phyloP scores from a whole-genome alignment of 805 yeast species.

The Kodamaea restingae region DNA sequence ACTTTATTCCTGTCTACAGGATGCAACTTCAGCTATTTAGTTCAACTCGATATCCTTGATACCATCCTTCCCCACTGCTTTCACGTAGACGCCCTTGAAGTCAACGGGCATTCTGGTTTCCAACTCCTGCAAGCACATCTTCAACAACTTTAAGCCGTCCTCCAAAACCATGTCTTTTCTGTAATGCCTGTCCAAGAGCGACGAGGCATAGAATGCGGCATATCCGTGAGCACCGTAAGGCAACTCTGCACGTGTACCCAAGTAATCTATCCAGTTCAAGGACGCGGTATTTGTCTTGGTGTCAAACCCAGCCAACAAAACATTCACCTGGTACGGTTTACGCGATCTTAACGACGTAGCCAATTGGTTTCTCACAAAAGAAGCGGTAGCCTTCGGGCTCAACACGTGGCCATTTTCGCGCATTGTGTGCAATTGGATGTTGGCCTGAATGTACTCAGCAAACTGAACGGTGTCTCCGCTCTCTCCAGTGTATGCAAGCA shows the following conservation, averaged over 20 bases:
- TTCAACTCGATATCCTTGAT: slow-evolving; percentile 37
- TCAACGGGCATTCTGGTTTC: slow-evolving; percentile 86
- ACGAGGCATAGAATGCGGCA: slow-evolving; percentile 92
- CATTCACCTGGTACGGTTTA: slow-evolving; percentile 91
- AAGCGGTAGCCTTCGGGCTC: slow-evolving; percentile 80
- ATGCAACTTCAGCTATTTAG: neutral
- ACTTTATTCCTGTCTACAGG: neutral
- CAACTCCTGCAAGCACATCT: slow-evolving; percentile 73
- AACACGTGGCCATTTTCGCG: slow-evolving; percentile 75
- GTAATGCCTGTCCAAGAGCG: slow-evolving; percentile 88
- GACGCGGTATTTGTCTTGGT: slow-evolving; percentile 53
- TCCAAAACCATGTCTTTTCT: slow-evolving; percentile 67
- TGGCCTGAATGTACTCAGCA: slow-evolving; percentile 92
- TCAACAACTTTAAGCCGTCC: slow-evolving; percentile 74
- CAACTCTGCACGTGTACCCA: slow-evolving; percentile 85
- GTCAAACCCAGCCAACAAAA: slow-evolving; percentile 84
- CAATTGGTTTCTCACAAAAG: slow-evolving; percentile 81
- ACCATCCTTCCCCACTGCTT: slow-evolving; percentile 63
- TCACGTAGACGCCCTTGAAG: slow-evolving; percentile 79
- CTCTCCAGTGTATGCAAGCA: slow-evolving; percentile 92
- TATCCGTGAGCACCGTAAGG: slow-evolving; percentile 99
- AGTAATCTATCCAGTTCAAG: slow-evolving; percentile 86
- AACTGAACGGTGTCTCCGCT: slow-evolving; percentile 95
- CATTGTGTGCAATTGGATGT: slow-evolving; percentile 81
- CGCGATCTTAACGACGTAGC: slow-evolving; percentile 84